Evolutionary conservation across 768 basidiomycete genomes (phyloP).

Genomic region (Amanita thiersii): DNA sequence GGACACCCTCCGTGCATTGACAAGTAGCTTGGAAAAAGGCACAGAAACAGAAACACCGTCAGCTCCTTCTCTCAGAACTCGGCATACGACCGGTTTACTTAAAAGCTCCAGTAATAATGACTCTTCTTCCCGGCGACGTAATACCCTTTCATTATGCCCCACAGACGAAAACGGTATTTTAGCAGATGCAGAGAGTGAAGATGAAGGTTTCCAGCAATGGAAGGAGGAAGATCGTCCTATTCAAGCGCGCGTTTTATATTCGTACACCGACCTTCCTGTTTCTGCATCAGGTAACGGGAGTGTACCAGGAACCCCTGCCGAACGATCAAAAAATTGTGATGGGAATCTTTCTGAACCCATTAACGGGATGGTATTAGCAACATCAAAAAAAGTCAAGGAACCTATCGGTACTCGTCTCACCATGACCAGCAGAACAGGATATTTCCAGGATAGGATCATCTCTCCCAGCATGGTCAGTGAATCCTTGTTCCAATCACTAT

Average conservation of each 20-base stretch:
- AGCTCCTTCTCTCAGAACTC: slow-evolving; percentile 15
- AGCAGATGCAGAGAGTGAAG: slow-evolving; percentile 46
- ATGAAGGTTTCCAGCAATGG: slow-evolving; percentile 36
- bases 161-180: slow-evolving; percentile 40
- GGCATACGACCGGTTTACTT: slow-evolving; percentile 3
- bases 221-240: slow-evolving; percentile 73
- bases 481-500: slow-evolving; percentile 1
- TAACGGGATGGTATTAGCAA: slow-evolving; percentile 19
- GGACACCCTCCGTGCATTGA: slow-evolving; percentile 43
- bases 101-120: background rate
- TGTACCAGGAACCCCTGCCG: too few relatives aligned
- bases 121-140: slow-evolving; percentile 13
- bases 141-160: slow-evolving; percentile 10
- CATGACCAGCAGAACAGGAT: slow-evolving; percentile 92
- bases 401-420: slow-evolving; percentile 84
- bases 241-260: slow-evolving; percentile 61
- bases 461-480: slow-evolving; percentile 88
- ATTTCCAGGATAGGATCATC: slow-evolving; percentile 90
- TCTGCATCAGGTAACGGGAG: background rate
- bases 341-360: slow-evolving; percentile 31
- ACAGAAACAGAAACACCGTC: slow-evolving; percentile 11
- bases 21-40: slow-evolving; percentile 30
- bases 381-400: slow-evolving; percentile 30
- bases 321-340: too few relatives aligned
- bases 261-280: slow-evolving; percentile 28